These are phyloP conservation scores for Suillus ampliporus DNA, from an alignment of 768 basidiomycete species.

Conservation along the genomic window DNA sequence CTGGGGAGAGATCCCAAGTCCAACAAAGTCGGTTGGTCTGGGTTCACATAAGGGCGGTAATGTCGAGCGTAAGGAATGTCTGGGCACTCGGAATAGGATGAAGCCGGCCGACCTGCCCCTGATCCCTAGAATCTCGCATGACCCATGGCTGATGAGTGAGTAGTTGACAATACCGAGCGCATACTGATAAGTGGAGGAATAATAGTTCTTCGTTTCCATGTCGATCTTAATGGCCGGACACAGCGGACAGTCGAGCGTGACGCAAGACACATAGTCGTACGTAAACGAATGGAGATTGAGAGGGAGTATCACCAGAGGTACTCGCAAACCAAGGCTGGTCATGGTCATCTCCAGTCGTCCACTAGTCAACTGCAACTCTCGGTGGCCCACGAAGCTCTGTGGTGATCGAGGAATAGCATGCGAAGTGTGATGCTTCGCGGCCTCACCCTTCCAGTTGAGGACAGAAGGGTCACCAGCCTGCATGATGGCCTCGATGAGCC, in stretches of 20 bases:
- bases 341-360: too few species aligned
- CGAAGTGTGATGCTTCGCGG: too few species aligned
- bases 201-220: background rate
- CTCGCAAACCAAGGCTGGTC: background rate
- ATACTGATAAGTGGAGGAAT: background rate
- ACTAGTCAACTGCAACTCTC: too few species aligned
- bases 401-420: too few species aligned
- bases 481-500: conserved; percentile 11
- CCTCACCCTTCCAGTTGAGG: too few species aligned
- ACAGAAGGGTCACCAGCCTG: too few species aligned
- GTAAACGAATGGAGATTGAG: background rate
- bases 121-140: background rate
- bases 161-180: background rate
- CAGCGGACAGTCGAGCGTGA: background rate
- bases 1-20: too few species aligned
- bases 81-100: background rate
- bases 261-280: background rate
- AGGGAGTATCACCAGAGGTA: background rate
- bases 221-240: background rate
- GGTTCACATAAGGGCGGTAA: background rate
- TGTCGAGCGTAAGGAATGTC: background rate
- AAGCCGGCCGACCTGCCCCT: background rate
- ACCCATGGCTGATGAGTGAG: background rate
- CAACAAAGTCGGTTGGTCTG: too few species aligned
- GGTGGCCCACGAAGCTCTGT: too few species aligned